Evolutionary conservation across 2,329 filamentous ascomycete species (phyloP).

Genomic region (Calonectria leucothoes): DNA sequence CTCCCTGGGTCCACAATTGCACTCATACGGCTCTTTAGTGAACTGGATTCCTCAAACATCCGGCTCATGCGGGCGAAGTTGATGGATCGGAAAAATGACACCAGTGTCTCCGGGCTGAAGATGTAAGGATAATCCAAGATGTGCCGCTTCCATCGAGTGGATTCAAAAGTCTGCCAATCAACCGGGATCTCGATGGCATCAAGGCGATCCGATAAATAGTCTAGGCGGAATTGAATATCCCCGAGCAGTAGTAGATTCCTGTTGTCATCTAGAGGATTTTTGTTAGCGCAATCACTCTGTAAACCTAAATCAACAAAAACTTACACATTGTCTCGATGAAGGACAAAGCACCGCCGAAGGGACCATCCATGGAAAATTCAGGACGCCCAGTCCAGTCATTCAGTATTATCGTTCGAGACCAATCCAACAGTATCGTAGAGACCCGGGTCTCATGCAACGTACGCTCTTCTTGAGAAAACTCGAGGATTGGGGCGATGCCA

Average conservation of each 20-base stretch:
- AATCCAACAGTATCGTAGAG: slow-evolving; percentile 72
- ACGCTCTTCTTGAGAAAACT: slow-evolving; percentile 63
- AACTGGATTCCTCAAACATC: slow-evolving; percentile 77
- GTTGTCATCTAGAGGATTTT: slow-evolving; percentile 64
- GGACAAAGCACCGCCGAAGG: slow-evolving; percentile 81
- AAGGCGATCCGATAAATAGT: slow-evolving; percentile 80
- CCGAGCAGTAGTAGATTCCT: slow-evolving; percentile 73
- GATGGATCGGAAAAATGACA: slow-evolving; percentile 87
- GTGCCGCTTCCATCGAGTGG: slow-evolving; percentile 75
- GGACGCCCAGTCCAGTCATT: slow-evolving; percentile 84
- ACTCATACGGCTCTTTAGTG: slow-evolving; percentile 66
- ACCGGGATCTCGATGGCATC: slow-evolving; percentile 81
- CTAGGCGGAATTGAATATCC: slow-evolving; percentile 78
- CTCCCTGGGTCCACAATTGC: slow-evolving; percentile 65
- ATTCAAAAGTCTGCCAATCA: slow-evolving; percentile 73
- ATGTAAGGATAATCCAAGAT: slow-evolving; percentile 85
- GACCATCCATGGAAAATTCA: slow-evolving; percentile 74
- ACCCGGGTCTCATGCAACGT: slow-evolving; percentile 67
- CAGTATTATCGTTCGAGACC: slow-evolving; percentile 79
- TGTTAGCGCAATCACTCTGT: slow-evolving; percentile 14
- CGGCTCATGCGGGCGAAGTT: slow-evolving; percentile 90
- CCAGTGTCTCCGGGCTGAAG: slow-evolving; percentile 77
- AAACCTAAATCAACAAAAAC: slow-evolving; percentile 42
- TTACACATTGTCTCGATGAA: slow-evolving; percentile 79
- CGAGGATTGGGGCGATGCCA: slow-evolving; percentile 57